These are phyloP conservation scores for Gonapodya sp. DNA, from an alignment of 192 early-diverging fungal genomes.

Conservation along the genomic window DNA sequence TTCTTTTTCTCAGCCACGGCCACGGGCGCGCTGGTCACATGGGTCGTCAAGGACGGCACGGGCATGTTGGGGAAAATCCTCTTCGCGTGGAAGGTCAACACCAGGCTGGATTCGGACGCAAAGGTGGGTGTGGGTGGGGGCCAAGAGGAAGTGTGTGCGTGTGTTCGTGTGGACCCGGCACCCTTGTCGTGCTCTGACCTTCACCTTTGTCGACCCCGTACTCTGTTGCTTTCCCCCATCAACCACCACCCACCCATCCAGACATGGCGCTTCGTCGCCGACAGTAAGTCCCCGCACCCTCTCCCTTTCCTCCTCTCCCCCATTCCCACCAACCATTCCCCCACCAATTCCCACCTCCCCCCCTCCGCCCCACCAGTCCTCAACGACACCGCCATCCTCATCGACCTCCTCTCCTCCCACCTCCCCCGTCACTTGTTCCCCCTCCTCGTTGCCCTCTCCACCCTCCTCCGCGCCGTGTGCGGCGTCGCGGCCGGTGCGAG, in stretches of 20 bases:
- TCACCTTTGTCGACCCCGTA: no score
- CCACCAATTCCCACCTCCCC: neutral
- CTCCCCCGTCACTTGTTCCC: constrained; percentile 18
- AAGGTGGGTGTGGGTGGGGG: constrained; percentile 18
- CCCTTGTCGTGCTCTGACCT: no score
- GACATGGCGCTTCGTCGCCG: constrained; percentile 25
- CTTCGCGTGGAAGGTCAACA: constrained; percentile 27
- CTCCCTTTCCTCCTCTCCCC: no score
- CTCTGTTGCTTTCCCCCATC: no score
- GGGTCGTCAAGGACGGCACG: constrained; percentile 27
- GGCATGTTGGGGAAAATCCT: constrained; percentile 30
- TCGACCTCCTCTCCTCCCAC: constrained; percentile 17
- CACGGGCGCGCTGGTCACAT: constrained; percentile 18
- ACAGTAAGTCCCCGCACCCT: constrained; percentile 13
- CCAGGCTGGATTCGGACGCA: constrained; percentile 24
- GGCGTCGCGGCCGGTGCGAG: constrained; percentile 30
- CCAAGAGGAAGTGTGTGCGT: constrained; percentile 12
- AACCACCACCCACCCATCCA: no score
- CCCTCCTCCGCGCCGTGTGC: constrained; percentile 18
- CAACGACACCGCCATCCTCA: constrained; percentile 26
- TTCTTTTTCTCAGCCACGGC: constrained; percentile 20
- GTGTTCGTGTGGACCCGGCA: no score
- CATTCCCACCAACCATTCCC: neutral
- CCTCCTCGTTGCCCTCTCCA: constrained; percentile 12
- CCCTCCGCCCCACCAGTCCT: no score